Evolutionary conservation across 1,284 basidiomycete species (phyloP).

Genomic region (Ganoderma multipileum): DNA sequence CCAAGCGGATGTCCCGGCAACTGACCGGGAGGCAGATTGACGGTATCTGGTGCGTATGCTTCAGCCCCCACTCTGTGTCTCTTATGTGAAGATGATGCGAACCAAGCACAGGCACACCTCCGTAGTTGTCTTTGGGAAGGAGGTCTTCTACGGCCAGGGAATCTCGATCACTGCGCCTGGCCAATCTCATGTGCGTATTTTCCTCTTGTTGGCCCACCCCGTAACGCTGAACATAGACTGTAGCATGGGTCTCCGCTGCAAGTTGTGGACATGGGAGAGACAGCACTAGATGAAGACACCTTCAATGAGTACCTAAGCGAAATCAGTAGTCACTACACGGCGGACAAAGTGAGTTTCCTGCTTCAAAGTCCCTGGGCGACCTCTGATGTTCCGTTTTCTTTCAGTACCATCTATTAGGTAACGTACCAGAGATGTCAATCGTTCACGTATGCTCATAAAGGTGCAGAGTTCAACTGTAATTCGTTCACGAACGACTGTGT

Average conservation of each 20-base stretch:
- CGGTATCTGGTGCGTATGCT: slow-evolving; percentile 76
- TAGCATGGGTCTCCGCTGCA: slow-evolving; percentile 81
- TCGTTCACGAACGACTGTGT: slow-evolving; percentile 89
- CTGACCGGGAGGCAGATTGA: slow-evolving; percentile 89
- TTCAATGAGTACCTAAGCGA: slow-evolving; percentile 84
- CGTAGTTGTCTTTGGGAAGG: slow-evolving; percentile 85
- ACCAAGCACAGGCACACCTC: slow-evolving; percentile 78
- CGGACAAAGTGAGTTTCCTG: slow-evolving; percentile 70
- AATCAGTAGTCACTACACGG: slow-evolving; percentile 82
- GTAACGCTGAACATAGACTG: slow-evolving; percentile 1
- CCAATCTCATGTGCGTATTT: slow-evolving; percentile 71
- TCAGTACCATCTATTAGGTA: slow-evolving; percentile 90
- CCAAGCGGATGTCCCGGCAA: slow-evolving; percentile 75
- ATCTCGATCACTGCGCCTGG: slow-evolving; percentile 75
- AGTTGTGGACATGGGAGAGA: slow-evolving; percentile 83
- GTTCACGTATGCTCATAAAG: slow-evolving; percentile 7
- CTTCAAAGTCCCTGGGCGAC: neutral
- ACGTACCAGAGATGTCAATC: slow-evolving; percentile 10
- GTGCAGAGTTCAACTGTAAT: slow-evolving; percentile 86
- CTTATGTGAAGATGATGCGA: neutral
- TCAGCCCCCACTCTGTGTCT: neutral
- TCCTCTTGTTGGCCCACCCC: slow-evolving; percentile 6
- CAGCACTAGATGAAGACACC: slow-evolving; percentile 82
- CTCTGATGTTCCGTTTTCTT: slow-evolving; percentile 1
- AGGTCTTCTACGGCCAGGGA: slow-evolving; percentile 91